Evolutionary conservation across 1,139 yeast genomes (phyloP).

Genomic region (Geotrichum cucujoidarum): DNA sequence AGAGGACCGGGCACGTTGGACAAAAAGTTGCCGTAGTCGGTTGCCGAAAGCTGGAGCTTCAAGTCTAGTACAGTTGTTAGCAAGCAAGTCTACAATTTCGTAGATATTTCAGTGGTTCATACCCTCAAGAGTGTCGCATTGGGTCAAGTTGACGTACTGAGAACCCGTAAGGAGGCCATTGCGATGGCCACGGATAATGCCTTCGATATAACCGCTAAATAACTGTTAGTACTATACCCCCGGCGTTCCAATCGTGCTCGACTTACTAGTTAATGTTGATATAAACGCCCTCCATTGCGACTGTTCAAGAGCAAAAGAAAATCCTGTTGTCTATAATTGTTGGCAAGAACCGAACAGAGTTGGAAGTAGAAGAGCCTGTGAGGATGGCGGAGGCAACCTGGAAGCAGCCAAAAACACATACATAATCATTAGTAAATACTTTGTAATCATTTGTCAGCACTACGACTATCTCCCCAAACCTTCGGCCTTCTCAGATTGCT

Average conservation of each 20-base stretch:
- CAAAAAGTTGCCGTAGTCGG: slow-evolving; percentile 90
- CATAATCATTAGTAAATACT: no score
- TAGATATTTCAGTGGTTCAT: no score
- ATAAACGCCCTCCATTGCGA: slow-evolving; percentile 72
- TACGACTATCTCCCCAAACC: no score
- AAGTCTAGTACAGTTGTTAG: slow-evolving; percentile 46
- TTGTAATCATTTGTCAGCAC: no score
- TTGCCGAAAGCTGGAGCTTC: slow-evolving; percentile 86
- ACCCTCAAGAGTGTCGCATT: slow-evolving; percentile 83
- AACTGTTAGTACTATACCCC: background rate
- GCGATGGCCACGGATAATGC: slow-evolving; percentile 88
- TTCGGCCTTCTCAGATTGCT: background rate
- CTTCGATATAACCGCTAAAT: slow-evolving; percentile 78
- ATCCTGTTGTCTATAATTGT: background rate
- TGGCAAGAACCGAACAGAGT: background rate
- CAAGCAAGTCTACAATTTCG: background rate
- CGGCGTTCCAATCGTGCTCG: background rate
- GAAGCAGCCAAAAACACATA: background rate
- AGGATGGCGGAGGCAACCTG: background rate
- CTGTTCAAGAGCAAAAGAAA: background rate
- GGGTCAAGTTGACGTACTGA: slow-evolving; percentile 88
- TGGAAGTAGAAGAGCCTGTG: background rate
- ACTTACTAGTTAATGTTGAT: slow-evolving; percentile 69
- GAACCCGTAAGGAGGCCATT: slow-evolving; percentile 70
- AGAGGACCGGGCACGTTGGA: slow-evolving; percentile 77